Percentiles rank a stretch among this genome's conserved stretches.
phyloP scores from a whole-genome alignment of 2,329 filamentous ascomycete species.

The Corinectria fuckeliana region DNA sequence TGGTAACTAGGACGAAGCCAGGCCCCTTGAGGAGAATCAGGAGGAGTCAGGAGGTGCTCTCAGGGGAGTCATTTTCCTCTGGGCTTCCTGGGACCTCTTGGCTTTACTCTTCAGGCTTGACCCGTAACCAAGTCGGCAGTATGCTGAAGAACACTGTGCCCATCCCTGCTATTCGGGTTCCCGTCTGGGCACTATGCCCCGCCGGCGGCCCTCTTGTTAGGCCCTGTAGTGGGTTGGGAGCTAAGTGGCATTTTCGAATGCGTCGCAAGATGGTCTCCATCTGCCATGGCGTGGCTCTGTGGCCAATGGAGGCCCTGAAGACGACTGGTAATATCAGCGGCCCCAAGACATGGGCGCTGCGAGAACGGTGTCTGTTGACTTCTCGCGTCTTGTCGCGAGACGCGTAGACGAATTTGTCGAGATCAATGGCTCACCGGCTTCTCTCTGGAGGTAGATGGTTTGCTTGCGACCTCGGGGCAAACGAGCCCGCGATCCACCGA shows the following conservation, averaged over 20 bases:
- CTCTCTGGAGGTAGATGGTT: too few species aligned
- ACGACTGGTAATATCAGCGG: conserved; percentile 16
- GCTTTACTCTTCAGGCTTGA: conserved; percentile 20
- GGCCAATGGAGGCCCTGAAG: conserved; percentile 29
- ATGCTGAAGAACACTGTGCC: conserved; percentile 14
- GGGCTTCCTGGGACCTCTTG: conserved; percentile 15
- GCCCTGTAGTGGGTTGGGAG: conserved; percentile 25
- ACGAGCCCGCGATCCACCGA: conserved; percentile 28
- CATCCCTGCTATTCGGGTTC: conserved; percentile 22
- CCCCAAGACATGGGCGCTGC: conserved; percentile 19
- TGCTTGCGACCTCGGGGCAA: conserved; percentile 7
- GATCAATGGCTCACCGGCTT: conserved; percentile 20
- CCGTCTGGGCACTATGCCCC: conserved; percentile 17
- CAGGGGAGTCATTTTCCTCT: conserved; percentile 21
- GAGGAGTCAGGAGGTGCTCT: conserved; percentile 28
- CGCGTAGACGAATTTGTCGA: conserved; percentile 20
- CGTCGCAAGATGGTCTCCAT: conserved; percentile 32
- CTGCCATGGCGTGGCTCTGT: conserved; percentile 24
- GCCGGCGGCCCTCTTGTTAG: conserved; percentile 13
- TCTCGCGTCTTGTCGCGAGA: conserved; percentile 22
- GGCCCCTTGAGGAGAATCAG: conserved; percentile 7
- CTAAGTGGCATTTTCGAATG: conserved; percentile 25
- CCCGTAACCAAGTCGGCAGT: conserved; percentile 27
- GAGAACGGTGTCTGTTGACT: conserved; percentile 9
- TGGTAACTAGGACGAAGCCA: conserved; percentile 8